Evolutionary conservation across 2,329 filamentous ascomycete species (phyloP).

Genomic region (Colletotrichum chrysophilum): DNA sequence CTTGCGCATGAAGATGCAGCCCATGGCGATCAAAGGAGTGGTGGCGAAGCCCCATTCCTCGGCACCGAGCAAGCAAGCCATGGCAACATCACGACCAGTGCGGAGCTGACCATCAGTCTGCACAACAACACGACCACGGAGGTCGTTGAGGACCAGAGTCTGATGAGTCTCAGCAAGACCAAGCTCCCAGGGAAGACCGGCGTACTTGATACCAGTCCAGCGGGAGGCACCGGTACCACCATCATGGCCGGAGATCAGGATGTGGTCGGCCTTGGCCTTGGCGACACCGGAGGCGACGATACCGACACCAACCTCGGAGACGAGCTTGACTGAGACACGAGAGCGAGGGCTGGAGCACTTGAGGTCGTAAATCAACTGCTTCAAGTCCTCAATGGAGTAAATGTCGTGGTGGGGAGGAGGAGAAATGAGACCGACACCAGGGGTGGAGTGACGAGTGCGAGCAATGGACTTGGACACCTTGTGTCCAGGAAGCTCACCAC

Average conservation of each 20-base stretch:
- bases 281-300: conserved; percentile 97
- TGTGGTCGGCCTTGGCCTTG: conserved; percentile 96
- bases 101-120: conserved; percentile 95
- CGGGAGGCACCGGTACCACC: conserved; percentile 95
- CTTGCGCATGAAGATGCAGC: conserved; percentile 93
- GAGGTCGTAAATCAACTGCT: conserved; percentile 96
- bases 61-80: conserved; percentile 94
- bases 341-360: conserved; percentile 95
- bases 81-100: conserved; percentile 91
- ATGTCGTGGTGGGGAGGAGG: conserved; percentile 98
- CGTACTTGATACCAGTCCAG: conserved; percentile 99
- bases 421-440: conserved; percentile 94
- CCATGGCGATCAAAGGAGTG: conserved; percentile 93
- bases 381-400: conserved; percentile 97
- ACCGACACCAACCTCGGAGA: conserved; percentile 96
- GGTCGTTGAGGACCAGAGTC: conserved; percentile 92
- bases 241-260: conserved; percentile 95
- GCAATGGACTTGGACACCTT: conserved; percentile 96
- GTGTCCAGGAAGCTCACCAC: conserved; percentile 95
- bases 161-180: conserved; percentile 97
- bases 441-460: conserved; percentile 92
- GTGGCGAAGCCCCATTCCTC: conserved; percentile 98
- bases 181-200: conserved; percentile 94
- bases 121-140: conserved; percentile 92
- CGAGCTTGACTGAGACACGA: conserved; percentile 94